A percentile compares a stretch with the other conserved stretches of the same genome.
phyloP scores from a whole-genome alignment of 176 grass and related monocot species.

The Oryza coarctata region DNA sequence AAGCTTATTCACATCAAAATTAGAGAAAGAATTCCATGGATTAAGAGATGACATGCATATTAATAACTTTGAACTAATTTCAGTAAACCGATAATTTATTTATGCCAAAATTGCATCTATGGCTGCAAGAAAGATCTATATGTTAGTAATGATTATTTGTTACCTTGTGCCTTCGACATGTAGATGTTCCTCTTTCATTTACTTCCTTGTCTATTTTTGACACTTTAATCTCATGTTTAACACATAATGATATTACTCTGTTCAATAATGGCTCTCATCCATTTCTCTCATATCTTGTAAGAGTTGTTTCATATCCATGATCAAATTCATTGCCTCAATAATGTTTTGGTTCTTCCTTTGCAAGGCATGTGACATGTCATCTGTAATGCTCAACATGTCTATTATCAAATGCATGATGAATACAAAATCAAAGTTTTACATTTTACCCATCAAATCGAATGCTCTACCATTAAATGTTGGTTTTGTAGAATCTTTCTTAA shows the following conservation, averaged over 20 bases:
- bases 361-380: background rate
- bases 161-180: background rate
- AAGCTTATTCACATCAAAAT: no score
- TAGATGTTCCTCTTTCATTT: background rate
- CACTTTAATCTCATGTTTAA: background rate
- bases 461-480: no score
- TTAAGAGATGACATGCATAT: background rate
- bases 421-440: no score
- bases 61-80: constrained; percentile 5
- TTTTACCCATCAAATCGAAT: no score
- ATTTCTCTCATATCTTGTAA: background rate
- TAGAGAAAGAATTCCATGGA: background rate
- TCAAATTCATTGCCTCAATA: background rate
- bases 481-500: no score
- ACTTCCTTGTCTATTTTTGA: background rate
- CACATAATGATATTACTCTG: background rate
- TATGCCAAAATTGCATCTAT: no score
- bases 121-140: no score
- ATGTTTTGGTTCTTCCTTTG: background rate
- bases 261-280: background rate
- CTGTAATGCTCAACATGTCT: no score
- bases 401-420: no score
- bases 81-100: background rate
- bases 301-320: background rate
- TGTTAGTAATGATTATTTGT: no score